A percentile compares a stretch with the other conserved stretches of the same genome.
These are phyloP conservation scores for Isabelozyma heimii DNA, from an alignment of 805 yeast genomes.

Conservation along the genomic window DNA sequence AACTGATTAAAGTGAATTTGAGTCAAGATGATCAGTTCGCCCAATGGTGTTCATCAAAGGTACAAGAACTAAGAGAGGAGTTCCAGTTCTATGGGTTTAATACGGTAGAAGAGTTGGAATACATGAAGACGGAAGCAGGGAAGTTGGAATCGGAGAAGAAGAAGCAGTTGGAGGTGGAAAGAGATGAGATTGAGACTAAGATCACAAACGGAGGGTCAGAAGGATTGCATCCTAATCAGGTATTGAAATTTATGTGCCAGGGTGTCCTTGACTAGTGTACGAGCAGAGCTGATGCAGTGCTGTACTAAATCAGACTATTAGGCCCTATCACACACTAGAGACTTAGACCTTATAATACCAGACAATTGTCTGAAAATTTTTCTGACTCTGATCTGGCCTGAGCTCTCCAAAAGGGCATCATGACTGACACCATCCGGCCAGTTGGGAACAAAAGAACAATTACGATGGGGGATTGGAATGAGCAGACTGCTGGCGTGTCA, in stretches of 20 bases:
- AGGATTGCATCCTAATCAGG: conserved; percentile 32
- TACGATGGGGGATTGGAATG: too few relatives aligned
- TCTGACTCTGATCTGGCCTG: too few relatives aligned
- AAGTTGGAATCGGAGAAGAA: conserved; percentile 22
- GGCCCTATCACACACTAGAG: too few relatives aligned
- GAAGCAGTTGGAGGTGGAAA: conserved; percentile 13
- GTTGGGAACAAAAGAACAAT: too few relatives aligned
- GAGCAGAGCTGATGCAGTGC: not conserved
- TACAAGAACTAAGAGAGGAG: conserved; percentile 51
- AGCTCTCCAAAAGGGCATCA: too few relatives aligned
- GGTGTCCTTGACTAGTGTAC: conserved; percentile 20
- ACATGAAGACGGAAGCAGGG: conserved; percentile 30
- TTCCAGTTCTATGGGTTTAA: conserved; percentile 63
- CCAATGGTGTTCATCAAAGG: conserved; percentile 62
- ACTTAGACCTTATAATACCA: too few relatives aligned
- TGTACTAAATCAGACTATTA: too few relatives aligned
- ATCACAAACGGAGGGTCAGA: conserved; percentile 20
- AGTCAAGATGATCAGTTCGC: conserved; percentile 60
- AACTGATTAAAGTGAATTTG: conserved; percentile 22
- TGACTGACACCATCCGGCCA: too few relatives aligned
- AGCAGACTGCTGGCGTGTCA: too few relatives aligned
- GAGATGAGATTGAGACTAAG: conserved; percentile 22
- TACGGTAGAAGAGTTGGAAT: conserved; percentile 46
- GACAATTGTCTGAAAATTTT: too few relatives aligned
- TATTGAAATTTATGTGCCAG: conserved; percentile 38